These are phyloP conservation scores for Adiantum capillusveneris DNA, from an alignment of 75 land plant genomes.

Conservation along the genomic window DNA sequence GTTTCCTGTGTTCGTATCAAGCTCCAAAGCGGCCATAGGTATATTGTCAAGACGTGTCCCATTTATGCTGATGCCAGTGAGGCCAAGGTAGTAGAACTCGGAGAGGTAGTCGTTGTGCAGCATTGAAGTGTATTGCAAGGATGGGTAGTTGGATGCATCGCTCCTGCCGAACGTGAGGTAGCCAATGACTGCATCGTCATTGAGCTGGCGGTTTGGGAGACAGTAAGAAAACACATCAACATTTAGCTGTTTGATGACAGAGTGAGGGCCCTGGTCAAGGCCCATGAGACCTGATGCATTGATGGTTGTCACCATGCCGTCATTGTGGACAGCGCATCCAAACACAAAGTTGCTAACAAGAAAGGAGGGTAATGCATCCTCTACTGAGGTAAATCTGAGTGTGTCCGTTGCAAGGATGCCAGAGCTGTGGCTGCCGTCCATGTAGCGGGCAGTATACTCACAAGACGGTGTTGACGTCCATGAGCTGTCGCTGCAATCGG, in stretches of 20 bases:
- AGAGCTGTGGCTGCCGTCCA: neutral
- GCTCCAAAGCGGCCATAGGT: neutral
- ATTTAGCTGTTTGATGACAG: neutral
- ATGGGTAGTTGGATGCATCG: neutral
- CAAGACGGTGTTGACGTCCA: too few relatives aligned
- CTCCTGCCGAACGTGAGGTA: neutral
- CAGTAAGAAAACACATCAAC: slow-evolving; percentile 15
- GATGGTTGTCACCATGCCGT: neutral
- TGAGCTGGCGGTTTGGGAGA: neutral
- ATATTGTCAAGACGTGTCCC: neutral
- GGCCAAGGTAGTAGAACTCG: neutral
- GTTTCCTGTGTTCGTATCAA: neutral
- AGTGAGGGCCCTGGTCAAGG: neutral
- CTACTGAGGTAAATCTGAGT: too few relatives aligned
- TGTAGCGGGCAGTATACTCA: neutral
- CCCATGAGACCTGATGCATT: neutral
- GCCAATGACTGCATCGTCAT: neutral
- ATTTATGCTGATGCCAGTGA: neutral
- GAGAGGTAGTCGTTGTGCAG: neutral
- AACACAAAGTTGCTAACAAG: neutral
- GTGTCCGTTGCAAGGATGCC: neutral
- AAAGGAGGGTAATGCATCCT: too few relatives aligned
- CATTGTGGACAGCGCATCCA: neutral
- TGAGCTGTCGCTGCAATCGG: too few relatives aligned
- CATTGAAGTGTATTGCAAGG: neutral